These are phyloP conservation scores for Debaryomyces nepalensis DNA, from an alignment of 1,139 yeast genomes.

Conservation along the genomic window DNA sequence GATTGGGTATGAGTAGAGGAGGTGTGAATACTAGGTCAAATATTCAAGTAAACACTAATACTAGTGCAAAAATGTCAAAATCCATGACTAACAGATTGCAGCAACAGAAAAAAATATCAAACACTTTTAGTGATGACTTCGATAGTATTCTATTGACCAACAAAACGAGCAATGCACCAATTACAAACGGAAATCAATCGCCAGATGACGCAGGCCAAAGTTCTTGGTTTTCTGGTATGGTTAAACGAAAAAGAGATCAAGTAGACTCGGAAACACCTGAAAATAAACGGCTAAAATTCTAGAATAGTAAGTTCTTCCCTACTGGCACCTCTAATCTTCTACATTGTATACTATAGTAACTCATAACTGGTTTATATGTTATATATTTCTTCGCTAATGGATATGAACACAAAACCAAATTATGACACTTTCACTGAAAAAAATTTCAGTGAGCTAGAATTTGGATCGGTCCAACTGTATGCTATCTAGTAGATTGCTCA, in stretches of 20 bases:
- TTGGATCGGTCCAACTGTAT: conserved; percentile 20
- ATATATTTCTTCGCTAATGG: background rate
- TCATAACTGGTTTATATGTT: conserved; percentile 1
- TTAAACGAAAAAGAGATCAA: conserved; percentile 19
- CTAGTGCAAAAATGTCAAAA: conserved; percentile 59
- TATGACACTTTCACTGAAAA: conserved; percentile 7
- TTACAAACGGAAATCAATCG: background rate
- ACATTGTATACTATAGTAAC: background rate
- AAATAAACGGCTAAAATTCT: conserved; percentile 5
- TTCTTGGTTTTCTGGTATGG: conserved; percentile 30
- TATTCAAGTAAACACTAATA: conserved; percentile 43
- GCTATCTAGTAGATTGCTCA: conserved; percentile 27
- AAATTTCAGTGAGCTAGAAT: conserved; percentile 7
- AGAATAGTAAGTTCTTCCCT: background rate
- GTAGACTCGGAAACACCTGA: background rate
- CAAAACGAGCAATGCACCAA: background rate
- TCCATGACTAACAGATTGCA: conserved; percentile 52
- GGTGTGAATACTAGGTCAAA: conserved; percentile 33
- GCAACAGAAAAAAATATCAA: conserved; percentile 18
- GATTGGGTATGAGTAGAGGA: conserved; percentile 72
- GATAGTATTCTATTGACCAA: conserved; percentile 21
- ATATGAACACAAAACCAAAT: conserved; percentile 10
- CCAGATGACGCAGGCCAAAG: conserved; percentile 14
- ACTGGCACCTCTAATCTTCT: too few species aligned
- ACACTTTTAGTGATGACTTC: conserved; percentile 23